Conservation (phyloP, 2,329 filamentous ascomycete species). For the Samsoniella hepiali region DNA sequence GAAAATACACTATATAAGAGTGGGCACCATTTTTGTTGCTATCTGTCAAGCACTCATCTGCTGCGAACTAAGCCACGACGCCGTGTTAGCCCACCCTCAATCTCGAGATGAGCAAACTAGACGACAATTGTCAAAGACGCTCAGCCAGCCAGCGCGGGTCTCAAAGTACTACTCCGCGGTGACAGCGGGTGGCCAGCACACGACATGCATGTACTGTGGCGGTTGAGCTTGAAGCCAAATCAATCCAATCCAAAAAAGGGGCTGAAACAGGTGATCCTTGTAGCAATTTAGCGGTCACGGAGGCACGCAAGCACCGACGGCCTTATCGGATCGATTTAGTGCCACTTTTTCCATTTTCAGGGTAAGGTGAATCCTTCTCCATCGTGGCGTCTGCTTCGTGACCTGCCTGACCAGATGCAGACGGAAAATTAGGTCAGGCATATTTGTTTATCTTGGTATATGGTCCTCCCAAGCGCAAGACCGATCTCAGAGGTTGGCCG, state of each 20-base stretch:
- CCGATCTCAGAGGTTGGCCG: too few relatives aligned
- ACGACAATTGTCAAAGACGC: background rate
- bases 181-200: background rate
- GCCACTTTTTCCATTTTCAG: background rate
- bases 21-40: slow-evolving; percentile 10
- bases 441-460: too few relatives aligned
- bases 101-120: background rate
- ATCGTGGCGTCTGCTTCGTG: background rate
- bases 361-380: background rate
- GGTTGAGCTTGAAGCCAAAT: background rate
- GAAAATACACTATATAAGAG: background rate
- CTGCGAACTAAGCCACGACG: too few relatives aligned
- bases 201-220: background rate
- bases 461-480: too few relatives aligned
- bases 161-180: background rate
- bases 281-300: background rate
- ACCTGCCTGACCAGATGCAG: too few relatives aligned
- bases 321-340: slow-evolving; percentile 7
- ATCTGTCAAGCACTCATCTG: background rate
- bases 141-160: background rate
- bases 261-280: slow-evolving; percentile 1
- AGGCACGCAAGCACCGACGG: background rate
- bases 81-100: background rate
- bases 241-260: background rate
- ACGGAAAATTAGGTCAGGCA: background rate